Conservation (phyloP, 371 early-diverging fungal genomes). For the Polyrhizophydium stewartii region DNA sequence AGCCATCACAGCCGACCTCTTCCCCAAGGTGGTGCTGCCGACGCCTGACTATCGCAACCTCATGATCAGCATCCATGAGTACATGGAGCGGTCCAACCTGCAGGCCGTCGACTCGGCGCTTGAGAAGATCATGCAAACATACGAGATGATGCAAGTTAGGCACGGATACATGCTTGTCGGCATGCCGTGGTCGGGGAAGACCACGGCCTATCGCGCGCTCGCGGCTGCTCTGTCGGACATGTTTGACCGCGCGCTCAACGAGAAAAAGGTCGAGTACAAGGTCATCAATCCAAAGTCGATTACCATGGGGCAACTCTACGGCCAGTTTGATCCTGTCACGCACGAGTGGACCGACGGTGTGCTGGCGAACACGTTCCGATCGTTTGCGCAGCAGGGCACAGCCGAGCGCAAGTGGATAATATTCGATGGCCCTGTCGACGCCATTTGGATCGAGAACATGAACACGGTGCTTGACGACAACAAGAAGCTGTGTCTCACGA, state of each 20-base stretch:
- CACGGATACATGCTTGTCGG: slow-evolving; percentile 61
- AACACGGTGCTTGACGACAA: slow-evolving; percentile 63
- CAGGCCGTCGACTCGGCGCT: slow-evolving; percentile 41
- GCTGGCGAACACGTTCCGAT: slow-evolving; percentile 49
- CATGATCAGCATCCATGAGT: slow-evolving; percentile 30
- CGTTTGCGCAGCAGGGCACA: slow-evolving; percentile 42
- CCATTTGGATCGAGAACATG: slow-evolving; percentile 62
- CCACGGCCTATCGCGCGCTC: slow-evolving; percentile 41
- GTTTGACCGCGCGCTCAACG: slow-evolving; percentile 33
- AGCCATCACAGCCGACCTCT: slow-evolving; percentile 50
- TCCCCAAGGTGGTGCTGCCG: slow-evolving; percentile 49
- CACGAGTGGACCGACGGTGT: slow-evolving; percentile 62
- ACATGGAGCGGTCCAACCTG: slow-evolving; percentile 45
- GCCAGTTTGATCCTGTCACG: slow-evolving; percentile 51
- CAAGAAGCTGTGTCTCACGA: slow-evolving; percentile 54
- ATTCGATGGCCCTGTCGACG: slow-evolving; percentile 60
- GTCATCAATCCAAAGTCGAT: slow-evolving; percentile 57
- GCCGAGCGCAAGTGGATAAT: slow-evolving; percentile 51
- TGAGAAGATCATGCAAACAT: slow-evolving; percentile 54
- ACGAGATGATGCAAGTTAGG: slow-evolving; percentile 57
- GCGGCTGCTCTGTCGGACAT: slow-evolving; percentile 42
- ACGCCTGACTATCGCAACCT: slow-evolving; percentile 49
- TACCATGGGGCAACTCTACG: slow-evolving; percentile 58
- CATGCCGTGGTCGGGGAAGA: slow-evolving; percentile 51
- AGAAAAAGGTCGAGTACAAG: slow-evolving; percentile 40